Conservation (phyloP, 1,284 basidiomycete genomes). For the Dichomitus squalens region DNA sequence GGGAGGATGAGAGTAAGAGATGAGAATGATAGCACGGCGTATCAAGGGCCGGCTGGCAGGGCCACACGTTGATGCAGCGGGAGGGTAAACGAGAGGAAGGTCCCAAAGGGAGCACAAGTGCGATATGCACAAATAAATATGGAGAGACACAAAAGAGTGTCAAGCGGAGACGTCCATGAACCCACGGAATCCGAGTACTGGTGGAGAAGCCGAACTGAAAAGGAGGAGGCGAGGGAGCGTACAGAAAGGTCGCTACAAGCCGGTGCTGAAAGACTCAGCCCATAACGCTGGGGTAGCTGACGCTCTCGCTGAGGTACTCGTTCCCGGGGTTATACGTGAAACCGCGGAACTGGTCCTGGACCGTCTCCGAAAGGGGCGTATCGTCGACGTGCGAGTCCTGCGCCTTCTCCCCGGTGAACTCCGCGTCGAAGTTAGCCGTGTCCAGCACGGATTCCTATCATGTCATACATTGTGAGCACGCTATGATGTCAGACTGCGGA, state of each 20-base stretch:
- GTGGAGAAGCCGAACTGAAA: not conserved
- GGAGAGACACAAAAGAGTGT: too few species aligned
- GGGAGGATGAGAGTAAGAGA: too few species aligned
- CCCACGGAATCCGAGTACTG: not conserved
- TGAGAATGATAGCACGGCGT: too few species aligned
- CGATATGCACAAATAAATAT: too few species aligned
- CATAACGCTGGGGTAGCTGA: conserved; percentile 53
- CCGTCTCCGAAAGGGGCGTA: conserved; percentile 89
- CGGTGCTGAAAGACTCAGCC: conserved; percentile 22
- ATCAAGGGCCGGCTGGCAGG: too few species aligned
- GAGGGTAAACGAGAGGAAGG: too few species aligned
- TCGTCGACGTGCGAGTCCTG: conserved; percentile 94
- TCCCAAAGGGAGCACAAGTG: too few species aligned
- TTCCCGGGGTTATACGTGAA: conserved; percentile 85
- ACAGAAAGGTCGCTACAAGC: not conserved
- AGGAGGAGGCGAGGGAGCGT: not conserved
- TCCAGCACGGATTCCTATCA: conserved; percentile 77
- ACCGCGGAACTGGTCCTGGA: conserved; percentile 92
- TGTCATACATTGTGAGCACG: not conserved
- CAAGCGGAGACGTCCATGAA: too few species aligned
- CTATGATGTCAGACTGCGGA: not conserved
- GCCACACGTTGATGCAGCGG: too few species aligned
- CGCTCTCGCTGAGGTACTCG: conserved; percentile 79
- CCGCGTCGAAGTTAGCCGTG: conserved; percentile 91
- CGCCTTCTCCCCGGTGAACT: conserved; percentile 92